Evolutionary conservation across 495 filamentous ascomycete species (phyloP).

Genomic region (Cairneyella variabilis): DNA sequence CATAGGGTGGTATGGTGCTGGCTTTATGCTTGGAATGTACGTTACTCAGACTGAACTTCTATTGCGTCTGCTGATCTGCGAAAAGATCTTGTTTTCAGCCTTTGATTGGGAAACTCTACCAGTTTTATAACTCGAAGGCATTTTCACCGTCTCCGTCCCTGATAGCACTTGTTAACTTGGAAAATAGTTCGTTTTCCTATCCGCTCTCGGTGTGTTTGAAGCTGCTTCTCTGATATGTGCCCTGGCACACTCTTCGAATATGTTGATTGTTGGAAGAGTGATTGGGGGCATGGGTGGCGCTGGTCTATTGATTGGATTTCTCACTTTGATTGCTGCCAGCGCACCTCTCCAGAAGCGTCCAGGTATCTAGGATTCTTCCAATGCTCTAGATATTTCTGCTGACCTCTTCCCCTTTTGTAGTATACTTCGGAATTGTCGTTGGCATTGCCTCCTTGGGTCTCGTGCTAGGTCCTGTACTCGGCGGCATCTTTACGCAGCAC

Average conservation of each 20-base stretch:
- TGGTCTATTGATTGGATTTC: constrained; percentile 46
- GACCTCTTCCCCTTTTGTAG: not conserved
- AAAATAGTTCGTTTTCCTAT: constrained; percentile 38
- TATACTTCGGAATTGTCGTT: not conserved
- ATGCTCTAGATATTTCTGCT: not conserved
- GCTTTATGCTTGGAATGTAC: constrained; percentile 38
- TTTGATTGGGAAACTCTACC: constrained; percentile 42
- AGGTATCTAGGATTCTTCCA: not conserved
- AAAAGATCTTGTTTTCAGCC: constrained; percentile 39
- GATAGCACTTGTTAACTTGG: not conserved
- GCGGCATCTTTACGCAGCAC: constrained; percentile 38
- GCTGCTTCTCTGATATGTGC: constrained; percentile 51
- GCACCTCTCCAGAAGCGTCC: constrained; percentile 44
- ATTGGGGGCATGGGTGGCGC: constrained; percentile 47
- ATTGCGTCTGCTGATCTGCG: not conserved
- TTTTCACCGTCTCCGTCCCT: not conserved
- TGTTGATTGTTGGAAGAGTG: constrained; percentile 53
- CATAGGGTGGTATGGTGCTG: constrained; percentile 50
- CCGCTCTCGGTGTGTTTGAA: constrained; percentile 43
- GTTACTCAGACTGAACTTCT: constrained; percentile 14
- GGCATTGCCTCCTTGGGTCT: not conserved
- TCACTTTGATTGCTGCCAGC: constrained; percentile 46
- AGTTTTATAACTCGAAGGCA: constrained; percentile 39
- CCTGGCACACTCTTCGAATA: constrained; percentile 41
- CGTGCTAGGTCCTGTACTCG: constrained; percentile 46